Percentiles rank a stretch among this genome's conserved stretches.
phyloP scores from a whole-genome alignment of 2,329 filamentous ascomycete genomes.

The Phoma herbarum region DNA sequence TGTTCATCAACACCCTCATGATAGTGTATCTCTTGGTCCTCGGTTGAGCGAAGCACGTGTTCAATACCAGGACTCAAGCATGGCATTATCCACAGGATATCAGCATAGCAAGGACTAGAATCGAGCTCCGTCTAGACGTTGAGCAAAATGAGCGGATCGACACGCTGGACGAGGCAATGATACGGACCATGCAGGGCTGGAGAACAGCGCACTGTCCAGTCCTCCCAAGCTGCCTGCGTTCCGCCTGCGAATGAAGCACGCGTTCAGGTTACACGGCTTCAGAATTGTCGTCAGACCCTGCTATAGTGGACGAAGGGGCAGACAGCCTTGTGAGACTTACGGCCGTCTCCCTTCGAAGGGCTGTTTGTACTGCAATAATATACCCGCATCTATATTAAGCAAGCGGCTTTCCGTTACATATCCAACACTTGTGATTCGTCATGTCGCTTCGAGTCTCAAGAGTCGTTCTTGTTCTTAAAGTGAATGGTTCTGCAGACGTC shows the following conservation, averaged over 20 bases:
- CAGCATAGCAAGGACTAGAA: not conserved
- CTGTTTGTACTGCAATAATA: not conserved
- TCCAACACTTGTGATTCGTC: not conserved
- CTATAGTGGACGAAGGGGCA: not conserved
- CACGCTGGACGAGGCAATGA: not conserved
- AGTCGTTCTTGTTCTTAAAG: no score
- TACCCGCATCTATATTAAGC: not conserved
- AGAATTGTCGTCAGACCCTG: not conserved
- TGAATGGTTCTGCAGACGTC: no score
- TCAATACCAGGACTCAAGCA: not conserved
- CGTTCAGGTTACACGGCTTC: not conserved
- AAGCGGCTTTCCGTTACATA: not conserved
- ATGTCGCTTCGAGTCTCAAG: not conserved
- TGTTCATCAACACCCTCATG: constrained; percentile 52
- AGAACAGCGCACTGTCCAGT: not conserved
- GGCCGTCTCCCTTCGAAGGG: not conserved
- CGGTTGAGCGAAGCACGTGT: constrained; percentile 35
- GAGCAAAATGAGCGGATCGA: not conserved
- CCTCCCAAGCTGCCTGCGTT: not conserved
- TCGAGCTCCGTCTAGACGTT: no score
- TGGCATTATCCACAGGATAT: not conserved
- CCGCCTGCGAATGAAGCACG: not conserved
- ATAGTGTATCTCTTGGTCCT: constrained; percentile 51
- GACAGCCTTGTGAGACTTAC: not conserved
- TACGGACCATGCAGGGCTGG: not conserved